phyloP scores from a whole-genome alignment of 768 basidiomycete genomes.

The Naganishia kalamii region DNA sequence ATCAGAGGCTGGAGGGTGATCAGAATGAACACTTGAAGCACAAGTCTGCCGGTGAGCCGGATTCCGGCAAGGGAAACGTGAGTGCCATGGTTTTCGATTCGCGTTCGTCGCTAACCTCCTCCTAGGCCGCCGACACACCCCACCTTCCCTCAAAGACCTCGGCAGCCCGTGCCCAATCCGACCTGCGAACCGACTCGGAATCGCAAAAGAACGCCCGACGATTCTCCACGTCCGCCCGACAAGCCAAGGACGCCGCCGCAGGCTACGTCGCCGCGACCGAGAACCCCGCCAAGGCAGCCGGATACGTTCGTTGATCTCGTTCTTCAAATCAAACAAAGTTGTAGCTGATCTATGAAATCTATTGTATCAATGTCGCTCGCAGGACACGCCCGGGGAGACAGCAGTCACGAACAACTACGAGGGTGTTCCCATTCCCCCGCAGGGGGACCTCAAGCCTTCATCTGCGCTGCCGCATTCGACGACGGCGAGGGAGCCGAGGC shows the following conservation, averaged over 20 bases:
- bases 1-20: constrained; percentile 32
- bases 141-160: constrained; percentile 33
- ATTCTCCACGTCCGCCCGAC: constrained; percentile 31
- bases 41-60: constrained; percentile 23
- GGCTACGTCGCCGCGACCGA: constrained; percentile 19
- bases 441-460: constrained; percentile 28
- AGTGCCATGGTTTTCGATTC: background rate
- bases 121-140: constrained; percentile 31
- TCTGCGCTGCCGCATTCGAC: constrained; percentile 30
- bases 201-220: constrained; percentile 24
- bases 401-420: constrained; percentile 26
- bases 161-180: background rate
- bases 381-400: constrained; percentile 29
- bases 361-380: background rate
- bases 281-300: constrained; percentile 5
- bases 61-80: constrained; percentile 38
- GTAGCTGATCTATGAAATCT: background rate
- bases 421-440: constrained; percentile 24
- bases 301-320: constrained; percentile 13
- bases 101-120: background rate
- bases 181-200: constrained; percentile 12
- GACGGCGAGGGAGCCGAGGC: constrained; percentile 37
- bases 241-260: constrained; percentile 1
- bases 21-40: constrained; percentile 44
- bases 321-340: background rate